phyloP scores from a whole-genome alignment of 2,329 filamentous ascomycete genomes.

The Trichoderma brevicompactum region DNA sequence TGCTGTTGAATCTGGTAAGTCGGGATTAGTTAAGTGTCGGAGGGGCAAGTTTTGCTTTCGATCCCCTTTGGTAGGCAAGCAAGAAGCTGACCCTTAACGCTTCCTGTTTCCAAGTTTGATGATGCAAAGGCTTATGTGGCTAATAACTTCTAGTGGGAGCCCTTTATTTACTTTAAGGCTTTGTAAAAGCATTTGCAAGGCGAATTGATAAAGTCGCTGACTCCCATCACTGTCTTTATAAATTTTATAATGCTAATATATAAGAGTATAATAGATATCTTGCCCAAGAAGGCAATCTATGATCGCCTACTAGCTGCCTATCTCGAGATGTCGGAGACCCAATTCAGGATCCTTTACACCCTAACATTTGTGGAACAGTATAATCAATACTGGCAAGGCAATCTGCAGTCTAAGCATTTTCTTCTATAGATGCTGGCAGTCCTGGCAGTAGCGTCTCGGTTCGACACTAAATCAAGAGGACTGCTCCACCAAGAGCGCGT shows the following conservation, averaged over 20 bases:
- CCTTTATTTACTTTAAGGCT: constrained; percentile 51
- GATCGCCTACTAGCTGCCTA: constrained; percentile 56
- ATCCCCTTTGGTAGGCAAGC: no score
- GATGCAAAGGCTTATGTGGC: constrained; percentile 56
- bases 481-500: constrained; percentile 55
- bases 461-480: constrained; percentile 55
- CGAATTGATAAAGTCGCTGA: constrained; percentile 51
- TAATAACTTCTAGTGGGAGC: constrained; percentile 46
- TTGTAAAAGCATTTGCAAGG: constrained; percentile 55
- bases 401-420: constrained; percentile 53
- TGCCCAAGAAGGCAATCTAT: constrained; percentile 56
- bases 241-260: constrained; percentile 63
- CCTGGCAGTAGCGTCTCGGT: constrained; percentile 58
- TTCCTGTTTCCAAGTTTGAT: no score
- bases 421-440: constrained; percentile 59
- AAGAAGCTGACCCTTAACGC: no score
- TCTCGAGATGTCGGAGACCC: constrained; percentile 55
- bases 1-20: constrained; percentile 59
- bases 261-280: constrained; percentile 61
- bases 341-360: constrained; percentile 59
- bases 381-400: constrained; percentile 56
- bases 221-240: constrained; percentile 60
- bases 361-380: constrained; percentile 58
- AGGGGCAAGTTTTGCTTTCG: no score
- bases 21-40: no score